Evolutionary conservation across 371 early-diverging fungal genomes (phyloP).

Genomic region (Vavraia culicis): DNA sequence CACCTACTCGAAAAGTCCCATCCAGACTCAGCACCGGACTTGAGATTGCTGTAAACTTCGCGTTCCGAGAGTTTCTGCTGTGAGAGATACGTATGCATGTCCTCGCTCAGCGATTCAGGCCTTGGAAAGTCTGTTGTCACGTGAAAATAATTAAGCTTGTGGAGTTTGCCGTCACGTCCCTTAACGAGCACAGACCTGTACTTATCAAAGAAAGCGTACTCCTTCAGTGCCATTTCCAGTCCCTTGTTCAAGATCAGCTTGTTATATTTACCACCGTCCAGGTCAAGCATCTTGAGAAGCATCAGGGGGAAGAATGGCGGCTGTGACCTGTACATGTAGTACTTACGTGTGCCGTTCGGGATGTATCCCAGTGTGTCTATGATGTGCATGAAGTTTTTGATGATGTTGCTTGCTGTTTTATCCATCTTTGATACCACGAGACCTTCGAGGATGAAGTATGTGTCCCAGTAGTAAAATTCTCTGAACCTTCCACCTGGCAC

Average conservation of each 20-base stretch:
- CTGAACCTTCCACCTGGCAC: slow-evolving; percentile 69
- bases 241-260: slow-evolving; percentile 21
- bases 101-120: slow-evolving; percentile 34
- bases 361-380: slow-evolving; percentile 55
- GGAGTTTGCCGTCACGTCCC: not conserved
- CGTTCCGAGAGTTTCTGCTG: too few species aligned
- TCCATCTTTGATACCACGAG: slow-evolving; percentile 49
- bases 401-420: slow-evolving; percentile 47
- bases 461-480: slow-evolving; percentile 73
- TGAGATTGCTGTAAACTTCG: slow-evolving; percentile 48
- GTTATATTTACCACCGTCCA: slow-evolving; percentile 9
- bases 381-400: slow-evolving; percentile 51
- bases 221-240: slow-evolving; percentile 41
- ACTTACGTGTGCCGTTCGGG: slow-evolving; percentile 61
- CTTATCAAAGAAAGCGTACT: slow-evolving; percentile 51
- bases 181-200: slow-evolving; percentile 35
- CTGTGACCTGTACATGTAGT: slow-evolving; percentile 62
- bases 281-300: slow-evolving; percentile 7
- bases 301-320: slow-evolving; percentile 48
- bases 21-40: slow-evolving; percentile 61
- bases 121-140: slow-evolving; percentile 21
- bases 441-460: slow-evolving; percentile 59
- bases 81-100: too few species aligned
- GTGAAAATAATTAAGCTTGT: slow-evolving; percentile 10
- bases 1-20: slow-evolving; percentile 64